phyloP scores from a whole-genome alignment of 208 protist genomes.

The Leishmania amazonensis region DNA sequence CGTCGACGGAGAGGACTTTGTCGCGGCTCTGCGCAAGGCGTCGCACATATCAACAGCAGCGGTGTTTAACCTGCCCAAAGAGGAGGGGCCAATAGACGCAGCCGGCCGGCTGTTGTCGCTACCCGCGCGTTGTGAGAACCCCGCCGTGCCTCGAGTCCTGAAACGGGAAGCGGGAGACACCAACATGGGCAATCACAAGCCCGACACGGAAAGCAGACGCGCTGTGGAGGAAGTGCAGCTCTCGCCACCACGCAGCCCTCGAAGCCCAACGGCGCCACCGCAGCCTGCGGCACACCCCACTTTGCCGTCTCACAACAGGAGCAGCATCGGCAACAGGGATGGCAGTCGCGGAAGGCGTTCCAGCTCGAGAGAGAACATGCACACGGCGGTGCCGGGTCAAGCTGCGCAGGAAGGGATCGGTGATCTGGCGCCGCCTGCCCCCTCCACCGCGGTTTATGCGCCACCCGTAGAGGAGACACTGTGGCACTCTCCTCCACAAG shows the following conservation, averaged over 20 bases:
- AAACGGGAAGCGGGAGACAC: conserved; percentile 1
- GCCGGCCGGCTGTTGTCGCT: conserved; percentile 4
- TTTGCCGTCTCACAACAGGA: not conserved
- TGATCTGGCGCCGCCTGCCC: not conserved
- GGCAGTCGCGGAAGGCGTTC: not conserved
- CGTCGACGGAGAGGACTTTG: conserved; percentile 29
- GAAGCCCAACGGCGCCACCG: not conserved
- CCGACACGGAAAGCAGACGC: not conserved
- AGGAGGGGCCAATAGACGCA: conserved; percentile 16
- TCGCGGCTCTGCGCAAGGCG: conserved; percentile 17
- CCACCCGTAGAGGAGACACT: not conserved
- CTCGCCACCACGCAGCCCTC: not conserved
- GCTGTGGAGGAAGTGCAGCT: not conserved
- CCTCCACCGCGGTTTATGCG: not conserved
- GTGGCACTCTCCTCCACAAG: not conserved
- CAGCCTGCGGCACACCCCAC: not conserved
- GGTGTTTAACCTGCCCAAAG: conserved; percentile 20
- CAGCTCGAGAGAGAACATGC: not conserved
- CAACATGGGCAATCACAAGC: not conserved
- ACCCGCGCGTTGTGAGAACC: conserved; percentile 11
- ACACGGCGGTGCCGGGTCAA: not conserved
- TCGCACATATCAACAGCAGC: conserved; percentile 4
- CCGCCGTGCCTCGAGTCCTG: conserved; percentile 12
- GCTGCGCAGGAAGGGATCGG: not conserved
- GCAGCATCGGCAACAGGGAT: not conserved